phyloP scores from a whole-genome alignment of 1,139 yeast genomes.

The Protomyces gravidus region DNA sequence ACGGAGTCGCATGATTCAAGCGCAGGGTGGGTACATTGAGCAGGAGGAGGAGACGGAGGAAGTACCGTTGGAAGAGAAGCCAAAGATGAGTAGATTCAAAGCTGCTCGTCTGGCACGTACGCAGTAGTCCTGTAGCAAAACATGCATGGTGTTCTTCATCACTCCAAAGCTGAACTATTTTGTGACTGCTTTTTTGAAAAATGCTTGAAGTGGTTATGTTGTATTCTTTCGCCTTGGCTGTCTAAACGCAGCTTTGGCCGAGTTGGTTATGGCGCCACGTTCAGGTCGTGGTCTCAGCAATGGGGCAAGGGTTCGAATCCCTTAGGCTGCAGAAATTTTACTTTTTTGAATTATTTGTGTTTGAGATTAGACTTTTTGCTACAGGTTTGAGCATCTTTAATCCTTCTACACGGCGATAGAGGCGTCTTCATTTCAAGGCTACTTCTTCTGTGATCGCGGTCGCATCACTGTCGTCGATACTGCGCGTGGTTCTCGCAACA shows the following conservation, averaged over 20 bases:
- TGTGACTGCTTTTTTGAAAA: no score
- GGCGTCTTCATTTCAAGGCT: not conserved
- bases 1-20: slow-evolving; percentile 13
- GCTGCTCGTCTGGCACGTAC: slow-evolving; percentile 14
- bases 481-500: not conserved
- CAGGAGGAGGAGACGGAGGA: slow-evolving; percentile 14
- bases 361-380: no score
- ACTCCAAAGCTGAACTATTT: no score
- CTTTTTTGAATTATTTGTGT: no score
- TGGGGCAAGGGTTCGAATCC: slow-evolving; percentile 1
- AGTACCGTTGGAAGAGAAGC: slow-evolving; percentile 20
- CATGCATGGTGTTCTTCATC: no score
- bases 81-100: slow-evolving; percentile 20
- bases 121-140: not conserved
- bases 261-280: not conserved
- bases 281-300: not conserved
- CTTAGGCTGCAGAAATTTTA: not conserved
- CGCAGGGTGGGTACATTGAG: slow-evolving; percentile 21
- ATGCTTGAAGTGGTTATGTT: no score
- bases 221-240: no score
- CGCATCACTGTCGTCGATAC: not conserved
- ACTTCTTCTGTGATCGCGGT: not conserved
- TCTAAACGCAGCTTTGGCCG: slow-evolving; percentile 3
- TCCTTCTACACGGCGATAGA: no score
- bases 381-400: no score